Conservation (phyloP, 345 rosid species). For the Gossypium thurberi region DNA sequence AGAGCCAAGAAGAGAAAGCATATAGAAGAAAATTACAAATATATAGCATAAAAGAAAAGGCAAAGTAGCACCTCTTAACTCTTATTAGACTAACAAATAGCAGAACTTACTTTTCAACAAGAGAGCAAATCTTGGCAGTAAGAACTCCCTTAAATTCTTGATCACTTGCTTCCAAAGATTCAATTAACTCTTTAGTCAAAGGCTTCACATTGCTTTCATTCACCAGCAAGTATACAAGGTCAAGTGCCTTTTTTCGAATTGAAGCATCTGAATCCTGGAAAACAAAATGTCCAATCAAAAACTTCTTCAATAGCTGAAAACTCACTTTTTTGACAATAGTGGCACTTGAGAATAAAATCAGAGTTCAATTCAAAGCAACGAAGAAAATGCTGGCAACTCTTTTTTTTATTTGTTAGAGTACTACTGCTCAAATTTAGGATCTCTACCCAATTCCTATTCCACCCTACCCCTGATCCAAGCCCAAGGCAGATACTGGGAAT, state of each 20-base stretch:
- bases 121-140: conserved; percentile 93
- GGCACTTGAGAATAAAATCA: not conserved
- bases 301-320: conserved; percentile 10
- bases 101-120: conserved; percentile 85
- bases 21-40: not conserved
- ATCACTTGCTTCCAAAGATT: conserved; percentile 92
- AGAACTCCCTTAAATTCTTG: conserved; percentile 97
- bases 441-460: conserved; percentile 10
- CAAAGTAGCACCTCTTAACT: not conserved
- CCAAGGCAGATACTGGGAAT: not conserved
- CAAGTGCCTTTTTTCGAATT: conserved; percentile 94
- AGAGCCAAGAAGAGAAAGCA: not conserved
- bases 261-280: conserved; percentile 98
- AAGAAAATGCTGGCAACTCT: not conserved
- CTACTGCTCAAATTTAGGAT: not conserved
- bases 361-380: not conserved
- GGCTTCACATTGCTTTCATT: conserved; percentile 91
- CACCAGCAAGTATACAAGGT: conserved; percentile 75
- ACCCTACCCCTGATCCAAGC: not conserved
- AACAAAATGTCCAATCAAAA: conserved; percentile 26
- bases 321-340: conserved; percentile 1
- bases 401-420: not conserved
- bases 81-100: conserved; percentile 10
- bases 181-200: conserved; percentile 84
- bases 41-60: conserved; percentile 3